A percentile compares a stretch with the other conserved stretches of the same genome.
Conservation (phyloP, 179 eudicot genomes). For the Silene coronaria region DNA sequence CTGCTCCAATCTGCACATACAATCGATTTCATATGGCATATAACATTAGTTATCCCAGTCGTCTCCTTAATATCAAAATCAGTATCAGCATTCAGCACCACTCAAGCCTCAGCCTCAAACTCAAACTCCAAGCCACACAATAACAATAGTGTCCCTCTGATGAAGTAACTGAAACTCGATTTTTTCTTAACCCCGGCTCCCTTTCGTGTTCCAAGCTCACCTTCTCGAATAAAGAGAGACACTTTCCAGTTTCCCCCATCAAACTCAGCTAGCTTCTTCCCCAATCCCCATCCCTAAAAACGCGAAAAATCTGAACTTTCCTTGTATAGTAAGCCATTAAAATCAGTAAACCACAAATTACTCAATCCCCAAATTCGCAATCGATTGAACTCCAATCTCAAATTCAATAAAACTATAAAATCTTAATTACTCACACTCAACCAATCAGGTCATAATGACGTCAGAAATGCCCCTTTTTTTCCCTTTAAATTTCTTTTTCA, state of each 20-base stretch:
- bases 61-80: background rate
- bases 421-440: too few species aligned
- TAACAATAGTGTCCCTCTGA: background rate
- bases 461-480: slow-evolving; percentile 16
- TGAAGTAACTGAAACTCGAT: background rate
- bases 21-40: background rate
- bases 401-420: too few species aligned
- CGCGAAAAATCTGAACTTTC: background rate
- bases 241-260: background rate
- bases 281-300: background rate
- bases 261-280: background rate
- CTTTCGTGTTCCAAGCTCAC: background rate
- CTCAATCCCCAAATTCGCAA: too few species aligned
- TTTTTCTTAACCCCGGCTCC: background rate
- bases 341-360: background rate
- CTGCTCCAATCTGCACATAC: slow-evolving; percentile 42
- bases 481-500: background rate
- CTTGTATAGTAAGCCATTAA: background rate
- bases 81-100: too few species aligned
- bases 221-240: background rate
- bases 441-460: slow-evolving; percentile 16
- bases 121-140: background rate
- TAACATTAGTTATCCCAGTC: slow-evolving; percentile 1
- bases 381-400: too few species aligned
- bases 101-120: background rate